Evolutionary conservation across 768 basidiomycete genomes (phyloP).

Genomic region (Auricularia auricula-judae): DNA sequence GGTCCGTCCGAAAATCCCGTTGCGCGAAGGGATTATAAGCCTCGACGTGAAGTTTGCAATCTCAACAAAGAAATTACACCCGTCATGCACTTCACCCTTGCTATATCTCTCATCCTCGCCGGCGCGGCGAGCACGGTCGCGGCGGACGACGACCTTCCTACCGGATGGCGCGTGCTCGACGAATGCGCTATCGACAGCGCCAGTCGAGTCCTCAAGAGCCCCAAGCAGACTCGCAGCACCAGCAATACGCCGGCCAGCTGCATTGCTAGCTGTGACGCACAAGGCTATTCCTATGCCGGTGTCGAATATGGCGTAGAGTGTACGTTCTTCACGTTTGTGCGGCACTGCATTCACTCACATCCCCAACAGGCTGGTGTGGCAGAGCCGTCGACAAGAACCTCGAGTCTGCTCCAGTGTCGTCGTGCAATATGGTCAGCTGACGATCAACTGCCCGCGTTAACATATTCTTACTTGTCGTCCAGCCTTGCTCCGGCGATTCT

Average conservation of each 20-base stretch:
- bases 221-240: background rate
- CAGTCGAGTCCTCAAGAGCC: background rate
- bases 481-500: background rate
- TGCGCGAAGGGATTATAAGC: too few species aligned
- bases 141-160: background rate
- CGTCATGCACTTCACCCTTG: background rate
- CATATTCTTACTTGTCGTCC: background rate
- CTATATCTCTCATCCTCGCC: background rate
- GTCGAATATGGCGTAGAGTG: background rate
- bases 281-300: background rate
- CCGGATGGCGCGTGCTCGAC: background rate
- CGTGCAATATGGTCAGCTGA: background rate
- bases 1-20: too few species aligned
- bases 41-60: too few species aligned
- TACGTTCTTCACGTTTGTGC: background rate
- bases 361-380: background rate
- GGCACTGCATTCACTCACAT: background rate
- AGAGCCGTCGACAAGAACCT: background rate
- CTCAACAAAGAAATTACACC: too few species aligned
- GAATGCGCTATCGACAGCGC: background rate
- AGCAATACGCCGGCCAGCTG: background rate
- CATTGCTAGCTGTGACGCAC: background rate
- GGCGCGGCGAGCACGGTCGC: background rate
- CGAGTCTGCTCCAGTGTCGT: background rate
- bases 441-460: background rate